A percentile compares a stretch with the other conserved stretches of the same genome.
These are phyloP conservation scores for Solanum rostratum DNA, from an alignment of 257 asterid genomes.

Conservation along the genomic window DNA sequence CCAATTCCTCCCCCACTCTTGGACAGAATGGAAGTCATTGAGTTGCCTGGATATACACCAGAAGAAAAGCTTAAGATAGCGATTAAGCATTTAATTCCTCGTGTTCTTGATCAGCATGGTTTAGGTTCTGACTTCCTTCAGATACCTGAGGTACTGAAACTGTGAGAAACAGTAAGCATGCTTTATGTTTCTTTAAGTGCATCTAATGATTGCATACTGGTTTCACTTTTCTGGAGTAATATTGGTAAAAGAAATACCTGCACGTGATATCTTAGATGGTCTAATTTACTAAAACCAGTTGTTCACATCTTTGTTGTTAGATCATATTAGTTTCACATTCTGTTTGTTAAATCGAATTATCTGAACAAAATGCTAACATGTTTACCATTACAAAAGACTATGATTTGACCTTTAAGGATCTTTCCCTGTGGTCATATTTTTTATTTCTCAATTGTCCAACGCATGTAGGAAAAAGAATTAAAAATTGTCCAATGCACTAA, in stretches of 20 bases:
- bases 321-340: not conserved
- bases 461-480: not conserved
- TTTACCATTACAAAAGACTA: not conserved
- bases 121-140: slow-evolving; percentile 78
- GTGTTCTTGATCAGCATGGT: slow-evolving; percentile 98
- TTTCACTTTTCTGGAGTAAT: not conserved
- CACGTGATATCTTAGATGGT: not conserved
- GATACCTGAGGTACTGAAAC: slow-evolving; percentile 77
- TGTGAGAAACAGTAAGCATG: not conserved
- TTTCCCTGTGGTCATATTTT: not conserved
- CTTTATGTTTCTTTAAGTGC: not conserved
- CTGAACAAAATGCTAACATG: not conserved
- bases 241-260: not conserved
- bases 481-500: not conserved
- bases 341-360: not conserved
- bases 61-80: slow-evolving; percentile 96
- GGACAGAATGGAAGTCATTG: slow-evolving; percentile 99
- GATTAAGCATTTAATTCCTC: slow-evolving; percentile 76
- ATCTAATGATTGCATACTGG: not conserved
- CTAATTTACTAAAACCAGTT: not conserved
- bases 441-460: not conserved
- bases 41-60: slow-evolving; percentile 97
- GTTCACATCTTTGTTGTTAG: not conserved
- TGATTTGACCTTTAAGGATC: not conserved
- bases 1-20: slow-evolving; percentile 92